phyloP scores from a whole-genome alignment of 108 stramenopile species.

The Cyclotella atomus region DNA sequence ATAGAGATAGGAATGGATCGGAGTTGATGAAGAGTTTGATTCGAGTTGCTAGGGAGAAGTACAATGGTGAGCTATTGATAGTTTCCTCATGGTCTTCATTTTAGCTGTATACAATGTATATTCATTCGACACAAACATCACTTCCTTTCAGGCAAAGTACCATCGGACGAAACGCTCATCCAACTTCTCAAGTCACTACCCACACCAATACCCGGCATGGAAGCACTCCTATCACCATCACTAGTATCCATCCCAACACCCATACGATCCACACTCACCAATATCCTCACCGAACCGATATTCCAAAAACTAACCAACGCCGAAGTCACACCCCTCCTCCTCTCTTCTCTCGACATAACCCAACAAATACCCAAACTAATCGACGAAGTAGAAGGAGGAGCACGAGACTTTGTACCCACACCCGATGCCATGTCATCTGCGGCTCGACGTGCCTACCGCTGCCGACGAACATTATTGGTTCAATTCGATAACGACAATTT shows the following conservation, averaged over 20 bases:
- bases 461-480: slow-evolving; percentile 83
- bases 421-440: slow-evolving; percentile 72
- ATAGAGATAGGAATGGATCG: slow-evolving; percentile 58
- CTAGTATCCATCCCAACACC: slow-evolving; percentile 56
- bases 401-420: slow-evolving; percentile 88
- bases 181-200: slow-evolving; percentile 32
- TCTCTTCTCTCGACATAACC: slow-evolving; percentile 73
- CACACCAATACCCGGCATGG: slow-evolving; percentile 20
- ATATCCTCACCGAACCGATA: slow-evolving; percentile 51
- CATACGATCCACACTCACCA: slow-evolving; percentile 57
- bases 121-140: too few species aligned
- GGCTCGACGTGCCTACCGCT: slow-evolving; percentile 85
- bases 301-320: slow-evolving; percentile 52
- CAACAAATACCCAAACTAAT: slow-evolving; percentile 93
- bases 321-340: slow-evolving; percentile 67
- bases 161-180: slow-evolving; percentile 65
- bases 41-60: slow-evolving; percentile 40
- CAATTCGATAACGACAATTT: slow-evolving; percentile 86
- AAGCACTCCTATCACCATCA: slow-evolving; percentile 17
- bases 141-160: slow-evolving; percentile 64
- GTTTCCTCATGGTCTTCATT: not conserved
- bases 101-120: not conserved
- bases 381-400: slow-evolving; percentile 79
- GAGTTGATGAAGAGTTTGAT: slow-evolving; percentile 50
- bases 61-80: slow-evolving; percentile 24